Evolutionary conservation across 805 yeast genomes (phyloP).

Genomic region (Zygoascus ofunaensis): DNA sequence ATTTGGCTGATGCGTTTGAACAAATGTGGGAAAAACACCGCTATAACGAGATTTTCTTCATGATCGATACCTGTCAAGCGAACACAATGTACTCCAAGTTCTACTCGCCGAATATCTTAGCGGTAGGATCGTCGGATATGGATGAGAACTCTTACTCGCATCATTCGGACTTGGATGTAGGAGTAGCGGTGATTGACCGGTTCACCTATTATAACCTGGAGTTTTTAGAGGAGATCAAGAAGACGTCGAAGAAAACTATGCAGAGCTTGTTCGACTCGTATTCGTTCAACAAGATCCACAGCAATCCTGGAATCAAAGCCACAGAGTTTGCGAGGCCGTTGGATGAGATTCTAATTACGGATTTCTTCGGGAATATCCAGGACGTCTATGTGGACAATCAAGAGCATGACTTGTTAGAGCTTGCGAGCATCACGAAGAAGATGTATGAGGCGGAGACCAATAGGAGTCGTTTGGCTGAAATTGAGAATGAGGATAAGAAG

Average conservation of each 20-base stretch:
- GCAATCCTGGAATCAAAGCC: constrained; percentile 86
- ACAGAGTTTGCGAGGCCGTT: constrained; percentile 65
- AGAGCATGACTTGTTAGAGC: constrained; percentile 11
- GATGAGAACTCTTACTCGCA: constrained; percentile 93
- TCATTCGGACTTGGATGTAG: constrained; percentile 89
- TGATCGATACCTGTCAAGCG: constrained; percentile 99
- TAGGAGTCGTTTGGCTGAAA: too few species aligned
- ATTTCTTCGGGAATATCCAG: constrained; percentile 90
- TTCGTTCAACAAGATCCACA: constrained; percentile 76
- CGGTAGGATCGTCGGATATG: constrained; percentile 82
- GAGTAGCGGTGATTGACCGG: constrained; percentile 95
- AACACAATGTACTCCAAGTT: constrained; percentile 92
- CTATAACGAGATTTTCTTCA: constrained; percentile 89
- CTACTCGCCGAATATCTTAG: constrained; percentile 83
- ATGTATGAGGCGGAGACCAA: background rate
- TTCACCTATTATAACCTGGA: constrained; percentile 89
- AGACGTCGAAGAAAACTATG: constrained; percentile 63
- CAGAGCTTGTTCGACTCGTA: constrained; percentile 79
- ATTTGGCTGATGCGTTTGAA: constrained; percentile 92
- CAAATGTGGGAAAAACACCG: constrained; percentile 96
- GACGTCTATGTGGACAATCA: constrained; percentile 56
- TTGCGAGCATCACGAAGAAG: constrained; percentile 3
- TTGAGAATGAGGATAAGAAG: too few species aligned
- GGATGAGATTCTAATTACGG: constrained; percentile 69
- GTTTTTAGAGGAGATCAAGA: constrained; percentile 72